A percentile compares a stretch with the other conserved stretches of the same genome.
These are phyloP conservation scores for Moricandia moricandioides DNA, from an alignment of 345 rosid genomes.

Conservation along the genomic window DNA sequence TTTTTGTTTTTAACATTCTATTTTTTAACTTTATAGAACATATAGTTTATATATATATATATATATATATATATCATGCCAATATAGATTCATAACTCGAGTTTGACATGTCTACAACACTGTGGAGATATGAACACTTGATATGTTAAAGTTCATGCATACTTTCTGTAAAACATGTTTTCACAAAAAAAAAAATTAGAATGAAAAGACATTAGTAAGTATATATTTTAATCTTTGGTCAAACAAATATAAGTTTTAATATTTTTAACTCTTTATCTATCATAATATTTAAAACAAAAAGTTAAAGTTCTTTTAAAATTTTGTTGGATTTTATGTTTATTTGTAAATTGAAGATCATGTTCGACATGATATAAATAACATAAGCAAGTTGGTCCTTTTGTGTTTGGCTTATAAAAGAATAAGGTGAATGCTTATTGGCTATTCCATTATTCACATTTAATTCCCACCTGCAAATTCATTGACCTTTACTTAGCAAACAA, in stretches of 20 bases:
- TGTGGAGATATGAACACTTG: neutral
- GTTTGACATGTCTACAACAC: neutral
- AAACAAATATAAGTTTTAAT: neutral
- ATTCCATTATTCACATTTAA: constrained; percentile 20
- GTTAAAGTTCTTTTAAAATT: neutral
- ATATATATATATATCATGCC: neutral
- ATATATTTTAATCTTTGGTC: neutral
- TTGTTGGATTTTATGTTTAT: neutral
- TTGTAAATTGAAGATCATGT: neutral
- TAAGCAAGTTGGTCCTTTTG: constrained; percentile 32
- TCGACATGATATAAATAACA: constrained; percentile 10
- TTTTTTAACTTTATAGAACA: neutral
- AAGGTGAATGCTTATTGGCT: constrained; percentile 25
- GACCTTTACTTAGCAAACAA: constrained; percentile 4
- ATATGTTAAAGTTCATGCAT: neutral
- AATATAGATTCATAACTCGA: neutral
- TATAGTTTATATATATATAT: neutral
- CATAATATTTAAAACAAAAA: neutral
- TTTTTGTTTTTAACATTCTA: neutral
- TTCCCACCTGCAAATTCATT: constrained; percentile 1
- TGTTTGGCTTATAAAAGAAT: constrained; percentile 12
- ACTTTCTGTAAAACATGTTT: neutral
- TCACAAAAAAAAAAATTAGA: neutral
- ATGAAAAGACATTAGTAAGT: neutral
- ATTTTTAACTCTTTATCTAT: neutral